Evolutionary conservation across 2,329 filamentous ascomycete genomes (phyloP).

Genomic region (Fusarium acutatum): DNA sequence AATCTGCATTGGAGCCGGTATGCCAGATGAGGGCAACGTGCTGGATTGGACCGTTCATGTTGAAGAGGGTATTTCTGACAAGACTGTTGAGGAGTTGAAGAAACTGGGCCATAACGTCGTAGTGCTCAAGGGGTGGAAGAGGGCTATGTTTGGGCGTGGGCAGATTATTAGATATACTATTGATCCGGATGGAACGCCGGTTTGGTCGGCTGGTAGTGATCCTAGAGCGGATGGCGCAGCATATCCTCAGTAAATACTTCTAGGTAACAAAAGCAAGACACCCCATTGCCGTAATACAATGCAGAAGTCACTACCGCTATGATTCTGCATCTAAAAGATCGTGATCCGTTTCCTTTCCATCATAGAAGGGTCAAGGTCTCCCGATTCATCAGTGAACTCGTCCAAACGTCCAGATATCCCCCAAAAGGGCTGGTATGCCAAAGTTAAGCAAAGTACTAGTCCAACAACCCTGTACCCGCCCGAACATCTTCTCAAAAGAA

Average conservation of each 20-base stretch:
- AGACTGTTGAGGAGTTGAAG: conserved; percentile 72
- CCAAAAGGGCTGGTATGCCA: background rate
- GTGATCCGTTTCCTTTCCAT: background rate
- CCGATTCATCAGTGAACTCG: background rate
- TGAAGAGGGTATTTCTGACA: conserved; percentile 80
- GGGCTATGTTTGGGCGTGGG: conserved; percentile 82
- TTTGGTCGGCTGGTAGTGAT: conserved; percentile 93
- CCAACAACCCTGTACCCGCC: background rate
- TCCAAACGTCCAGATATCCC: background rate
- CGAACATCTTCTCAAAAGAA: background rate
- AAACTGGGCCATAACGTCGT: conserved; percentile 77
- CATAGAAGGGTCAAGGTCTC: background rate
- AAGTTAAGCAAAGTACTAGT: background rate
- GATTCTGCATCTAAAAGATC: background rate
- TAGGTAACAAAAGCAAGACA: rapidly evolving
- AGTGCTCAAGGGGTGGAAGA: conserved; percentile 70
- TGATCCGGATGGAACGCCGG: conserved; percentile 73
- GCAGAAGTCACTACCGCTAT: rapidly evolving
- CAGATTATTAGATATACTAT: conserved; percentile 84
- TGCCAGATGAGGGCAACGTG: conserved; percentile 67
- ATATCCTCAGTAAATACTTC: conserved; percentile 54
- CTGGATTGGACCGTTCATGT: conserved; percentile 74
- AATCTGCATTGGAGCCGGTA: conserved; percentile 84
- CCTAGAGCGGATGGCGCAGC: conserved; percentile 81
- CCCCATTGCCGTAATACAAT: background rate